Base-by-base conservation (phyloP, 108 stramenopile species). In the Cyclotella cryptica region DNA sequence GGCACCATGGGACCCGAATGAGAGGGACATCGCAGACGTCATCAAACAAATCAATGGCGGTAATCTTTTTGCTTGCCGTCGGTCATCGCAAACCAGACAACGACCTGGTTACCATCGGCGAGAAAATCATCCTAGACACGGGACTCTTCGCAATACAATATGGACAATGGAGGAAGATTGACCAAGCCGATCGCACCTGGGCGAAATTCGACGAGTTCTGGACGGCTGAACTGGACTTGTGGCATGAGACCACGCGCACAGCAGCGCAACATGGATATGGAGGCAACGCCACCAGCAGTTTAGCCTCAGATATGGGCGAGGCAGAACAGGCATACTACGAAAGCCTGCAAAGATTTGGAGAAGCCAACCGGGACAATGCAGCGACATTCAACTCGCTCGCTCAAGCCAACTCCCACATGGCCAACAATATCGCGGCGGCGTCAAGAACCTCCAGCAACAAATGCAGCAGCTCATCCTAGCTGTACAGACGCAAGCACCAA, bases 31-130 rank as follows among this genome's bases (percentile, higher is more conserved):
- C 1, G 67, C 47, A 1, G 52, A 9, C 29, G 15, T 68, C 27
- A 35, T 68, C 47, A 68, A 39, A 15, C 47, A 52, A 42, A 68
- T 68, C 22, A 9, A 17, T 15, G 51, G 52, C n/a, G 51, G 24
- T 3, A 24, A 14, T 15, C 51, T 68, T 28, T 18, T 35, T 17
- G 51, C 67, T 3, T 17, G 17, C 13, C 49, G 15, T 29, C 21
- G 15, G 30, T 0, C 67, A 53, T 3, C 67, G 13, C 19, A 35
- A 35, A 1, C 3, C 2, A 52, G 67, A 52, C 14, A 47, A 68
- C 30, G 8, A 68, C 1, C 17, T 43, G 10, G 7, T 68, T 1
- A 1, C 27, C 30, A 24, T 24, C 1, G 51, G 12, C 22, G 49
- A 68, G 18, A 28, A 10, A 15, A 13, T 65, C 24, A 26, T 65